Evolutionary conservation across 805 yeast species (phyloP), one percentile per base, ranked within the genome.

Genomic region (Myxozyma neglecta): DNA sequence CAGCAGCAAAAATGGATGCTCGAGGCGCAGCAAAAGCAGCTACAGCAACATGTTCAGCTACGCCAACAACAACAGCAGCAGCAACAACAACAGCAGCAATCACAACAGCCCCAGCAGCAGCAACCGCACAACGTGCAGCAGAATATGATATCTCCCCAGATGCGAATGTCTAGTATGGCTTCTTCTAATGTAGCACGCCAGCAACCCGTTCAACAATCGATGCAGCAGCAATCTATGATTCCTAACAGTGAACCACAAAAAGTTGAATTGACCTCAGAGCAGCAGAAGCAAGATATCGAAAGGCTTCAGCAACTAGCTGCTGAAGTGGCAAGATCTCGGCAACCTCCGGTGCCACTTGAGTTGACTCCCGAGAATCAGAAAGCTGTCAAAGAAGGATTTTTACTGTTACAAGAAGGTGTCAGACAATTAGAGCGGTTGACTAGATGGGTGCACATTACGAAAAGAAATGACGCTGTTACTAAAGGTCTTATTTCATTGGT

Each of bases 391-490:
- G 35, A 54, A 9, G 59, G 53, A 1, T 20, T 64, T 18, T 16
- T 53, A 10, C 35, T 34, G 53, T n/a, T 64, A 37, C 65, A 58
- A 42, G 65, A 61, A 16, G 67, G 66, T 3, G 56, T 57, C 20
- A 16, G 59, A 14, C 65, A 61, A 32, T 53, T 64, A 44, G 67
- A 64, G 47, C 39, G 65, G 6, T 37, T 64, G 40, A 58, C 57
- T 18, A 57, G 58, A 18, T 64, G 61, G 60, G 53, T 63, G 20
- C 60, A 55, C 34, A 36, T 43, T 6, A 39, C 57, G n/a, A 20
- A 61, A 32, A 54, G 63, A n/a, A 64, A 64, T 29, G 67, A 64
- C 29, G 20, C 40, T 5, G 53, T 64, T 14, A 64, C 67, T 35
- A 36, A 39, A 45, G 35, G 55, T 35, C 32, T 64, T 46, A 63